Evolutionary conservation across 2,329 filamentous ascomycete genomes (phyloP), one percentile per base, ranked within the genome.

Genomic region (Aureobasidium sp.): DNA sequence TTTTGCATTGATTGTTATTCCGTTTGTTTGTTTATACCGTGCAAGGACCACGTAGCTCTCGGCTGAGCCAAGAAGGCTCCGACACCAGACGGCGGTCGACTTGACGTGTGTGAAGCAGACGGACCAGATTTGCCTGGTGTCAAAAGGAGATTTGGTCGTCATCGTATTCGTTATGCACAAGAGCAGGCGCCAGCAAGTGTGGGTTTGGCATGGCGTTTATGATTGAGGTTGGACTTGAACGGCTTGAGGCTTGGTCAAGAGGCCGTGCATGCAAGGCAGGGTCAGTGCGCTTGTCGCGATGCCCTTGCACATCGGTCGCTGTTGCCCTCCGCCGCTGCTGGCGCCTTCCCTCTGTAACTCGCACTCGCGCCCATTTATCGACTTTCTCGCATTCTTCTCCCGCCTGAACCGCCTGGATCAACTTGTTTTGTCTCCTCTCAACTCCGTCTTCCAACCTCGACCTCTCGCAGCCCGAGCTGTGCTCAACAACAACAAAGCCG

Each of bases 101-200:
- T 57, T 57, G 53, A 57, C 53, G 39, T 57, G 53, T 24, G 39
- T 57, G 53, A 57, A 24, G 53, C 39, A 57, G 39, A 29, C 39
- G 53, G 39, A 57, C 53, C 53, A 57, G n/a, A 57, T 19, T 44
- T 45, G 40, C 3, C 6, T 7, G 37, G 53, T 57, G 53, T 57
- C 53, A 57, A 54, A 52, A 54, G 35, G 53, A 57, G 39, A 57
- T 57, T 48, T 33, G 53, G 53, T 57, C 53, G 53, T 57, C 53
- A 57, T 57, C 53, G 40, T 22, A 19, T 39, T 22, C 39, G 53
- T 57, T 45, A 29, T 58, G 54, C 54, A 58, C 31, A 58, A 48
- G 14, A 27, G 17, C 19, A 37, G 40, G 54, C 42, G 54, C 15
- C 37, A 45, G 6, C 39, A 44, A 22, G 9, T 47, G 42, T 48